These are phyloP conservation scores for Auricularia auricula-judae DNA, from an alignment of 768 basidiomycete species.

Conservation along the genomic window DNA sequence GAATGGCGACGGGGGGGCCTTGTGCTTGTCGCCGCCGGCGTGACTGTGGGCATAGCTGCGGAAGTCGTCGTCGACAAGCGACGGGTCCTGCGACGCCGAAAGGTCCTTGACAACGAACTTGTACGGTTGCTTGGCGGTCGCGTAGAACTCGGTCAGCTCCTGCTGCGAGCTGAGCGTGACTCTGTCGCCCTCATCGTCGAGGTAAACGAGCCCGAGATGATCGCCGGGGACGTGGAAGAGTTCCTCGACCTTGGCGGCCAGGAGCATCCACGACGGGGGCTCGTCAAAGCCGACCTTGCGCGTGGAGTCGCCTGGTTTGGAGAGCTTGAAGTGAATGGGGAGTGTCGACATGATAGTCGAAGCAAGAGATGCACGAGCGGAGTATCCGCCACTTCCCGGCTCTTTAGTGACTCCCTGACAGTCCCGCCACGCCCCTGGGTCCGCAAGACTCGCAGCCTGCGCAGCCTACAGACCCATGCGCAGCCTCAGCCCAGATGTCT, in stretches of 20 bases:
- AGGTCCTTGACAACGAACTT: conserved; percentile 55
- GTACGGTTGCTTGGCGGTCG: conserved; percentile 18
- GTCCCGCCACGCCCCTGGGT: too few relatives aligned
- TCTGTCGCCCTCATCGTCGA: conserved; percentile 63
- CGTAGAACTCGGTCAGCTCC: conserved; percentile 67
- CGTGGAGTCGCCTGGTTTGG: conserved; percentile 41
- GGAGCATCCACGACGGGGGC: conserved; percentile 43
- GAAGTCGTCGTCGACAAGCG: conserved; percentile 22
- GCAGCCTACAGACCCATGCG: too few relatives aligned
- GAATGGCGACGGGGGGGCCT: conserved; percentile 16
- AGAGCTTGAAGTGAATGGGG: conserved; percentile 53
- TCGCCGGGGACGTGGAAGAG: conserved; percentile 46
- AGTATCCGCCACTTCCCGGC: neutral
- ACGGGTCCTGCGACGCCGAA: conserved; percentile 25
- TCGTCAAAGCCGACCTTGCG: conserved; percentile 46
- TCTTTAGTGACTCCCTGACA: neutral
- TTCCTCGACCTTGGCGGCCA: conserved; percentile 45
- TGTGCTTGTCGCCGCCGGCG: conserved; percentile 37
- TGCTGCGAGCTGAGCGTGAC: conserved; percentile 68
- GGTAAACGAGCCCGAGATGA: conserved; percentile 56
- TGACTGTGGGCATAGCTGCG: neutral
- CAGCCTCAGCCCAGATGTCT: too few relatives aligned
- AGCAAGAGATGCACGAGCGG: conserved; percentile 7
- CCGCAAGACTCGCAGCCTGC: too few relatives aligned
- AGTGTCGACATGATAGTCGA: conserved; percentile 6